Evolutionary conservation across 495 filamentous ascomycete species (phyloP), one percentile per base, ranked within the genome.

Genomic region (Penicillium maclennaniae): DNA sequence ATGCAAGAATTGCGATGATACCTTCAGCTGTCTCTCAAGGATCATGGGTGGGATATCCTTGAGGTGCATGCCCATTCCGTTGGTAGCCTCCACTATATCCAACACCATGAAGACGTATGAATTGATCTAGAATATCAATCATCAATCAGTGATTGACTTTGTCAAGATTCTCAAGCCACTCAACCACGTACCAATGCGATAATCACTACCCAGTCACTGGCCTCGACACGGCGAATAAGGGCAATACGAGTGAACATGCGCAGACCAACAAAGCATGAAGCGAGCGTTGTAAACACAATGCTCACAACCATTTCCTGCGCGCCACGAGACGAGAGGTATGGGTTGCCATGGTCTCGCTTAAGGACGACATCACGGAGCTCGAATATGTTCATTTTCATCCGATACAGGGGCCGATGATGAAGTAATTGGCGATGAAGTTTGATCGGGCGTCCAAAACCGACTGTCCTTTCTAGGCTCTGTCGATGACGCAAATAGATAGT

Each of bases 161-260:
- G 23, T 23, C 31, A 34, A 34, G 31, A 12, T 34, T 34, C 8
- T 4, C 10, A 34, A 1, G 8, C 10, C 7, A 6, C 9, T 4
- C 0, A 17, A 40, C 6, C 0, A 47, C 65, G 40, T 56, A 76
- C 73, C 66, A 75, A 47, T 4, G 73, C 64, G 26, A 74, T 54
- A 2, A 74, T 34, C 6, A 75, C 60, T 69, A 75, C 71, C 69
- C 70, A 76, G 57, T 76, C 73, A 59, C 73, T 76, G 7, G 61
- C 36, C 44, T 76, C 69, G 57, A 76, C 62, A 19, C 58, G 63
- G 19, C 63, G 60, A 54, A 75, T 66, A 17, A 76, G 49, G 14
- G 52, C 61, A 17, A 61, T 53, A 4, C 73, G 64, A 16, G 72
- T 74, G 49, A 69, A 75, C 19, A 76, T 54, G 5, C 73, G 68